phyloP scores from a whole-genome alignment of 768 basidiomycete genomes.

The Neoboletus magnificus region DNA sequence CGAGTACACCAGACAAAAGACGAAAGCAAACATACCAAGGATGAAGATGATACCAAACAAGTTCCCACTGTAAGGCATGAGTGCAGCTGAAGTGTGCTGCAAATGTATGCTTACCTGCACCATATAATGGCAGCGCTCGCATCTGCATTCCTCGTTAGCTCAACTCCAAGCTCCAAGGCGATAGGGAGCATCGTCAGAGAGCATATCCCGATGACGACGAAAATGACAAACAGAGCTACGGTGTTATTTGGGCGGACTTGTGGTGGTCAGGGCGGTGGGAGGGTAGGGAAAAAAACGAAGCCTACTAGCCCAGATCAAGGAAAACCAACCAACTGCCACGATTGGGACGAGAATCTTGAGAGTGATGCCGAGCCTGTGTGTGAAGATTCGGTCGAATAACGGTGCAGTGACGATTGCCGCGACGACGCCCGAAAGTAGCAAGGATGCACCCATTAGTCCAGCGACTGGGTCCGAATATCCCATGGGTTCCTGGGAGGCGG shows the following conservation, averaged over 20 bases:
- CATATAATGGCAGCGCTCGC: conserved; percentile 74
- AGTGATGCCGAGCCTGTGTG: conserved; percentile 61
- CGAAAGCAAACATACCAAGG: conserved; percentile 43
- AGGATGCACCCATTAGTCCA: conserved; percentile 66
- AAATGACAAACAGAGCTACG: conserved; percentile 60
- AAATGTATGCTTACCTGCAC: conserved; percentile 52
- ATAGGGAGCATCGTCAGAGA: conserved; percentile 73
- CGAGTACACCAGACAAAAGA: background rate
- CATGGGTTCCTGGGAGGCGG: conserved; percentile 51
- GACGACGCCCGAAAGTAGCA: conserved; percentile 69
- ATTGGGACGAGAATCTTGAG: conserved; percentile 60
- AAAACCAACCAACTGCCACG: conserved; percentile 62
- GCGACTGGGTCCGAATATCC: conserved; percentile 67
- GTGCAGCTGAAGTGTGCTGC: background rate
- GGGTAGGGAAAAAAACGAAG: background rate
- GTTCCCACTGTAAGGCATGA: conserved; percentile 51
- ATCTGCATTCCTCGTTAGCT: conserved; percentile 77
- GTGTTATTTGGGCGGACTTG: conserved; percentile 61
- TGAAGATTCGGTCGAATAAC: conserved; percentile 80
- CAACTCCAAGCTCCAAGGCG: conserved; percentile 72
- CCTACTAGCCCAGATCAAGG: conserved; percentile 78
- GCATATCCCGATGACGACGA: conserved; percentile 63
- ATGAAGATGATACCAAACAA: conserved; percentile 59
- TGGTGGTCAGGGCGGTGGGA: background rate
- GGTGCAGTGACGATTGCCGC: conserved; percentile 68